A percentile compares a stretch with the other conserved stretches of the same genome.
Evolutionary conservation across 352 stramenopile genomes (phyloP).

Genomic region (Thalassiosira exigua): DNA sequence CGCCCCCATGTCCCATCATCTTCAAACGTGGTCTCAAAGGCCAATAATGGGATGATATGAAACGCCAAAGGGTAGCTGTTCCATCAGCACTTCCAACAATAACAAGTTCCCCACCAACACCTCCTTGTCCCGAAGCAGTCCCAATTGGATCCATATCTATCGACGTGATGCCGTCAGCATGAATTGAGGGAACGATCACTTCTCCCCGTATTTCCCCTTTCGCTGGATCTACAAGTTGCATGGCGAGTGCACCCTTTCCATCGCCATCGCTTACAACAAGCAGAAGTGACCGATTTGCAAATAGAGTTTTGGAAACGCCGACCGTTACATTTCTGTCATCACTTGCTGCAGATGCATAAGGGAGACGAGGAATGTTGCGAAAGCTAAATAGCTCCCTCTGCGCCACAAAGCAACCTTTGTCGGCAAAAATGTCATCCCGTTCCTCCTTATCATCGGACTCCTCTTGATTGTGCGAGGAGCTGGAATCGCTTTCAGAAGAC

Average conservation of each 20-base stretch:
- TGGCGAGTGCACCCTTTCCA: constrained; percentile 71
- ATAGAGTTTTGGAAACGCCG: constrained; percentile 82
- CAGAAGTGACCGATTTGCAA: constrained; percentile 79
- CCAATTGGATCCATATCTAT: constrained; percentile 85
- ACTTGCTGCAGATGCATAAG: constrained; percentile 54
- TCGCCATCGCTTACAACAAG: constrained; percentile 84
- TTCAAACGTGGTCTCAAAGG: constrained; percentile 77
- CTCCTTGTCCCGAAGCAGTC: constrained; percentile 78
- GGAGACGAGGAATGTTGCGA: constrained; percentile 77
- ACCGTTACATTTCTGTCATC: constrained; percentile 52
- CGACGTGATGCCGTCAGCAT: constrained; percentile 77
- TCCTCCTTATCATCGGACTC: constrained; percentile 22
- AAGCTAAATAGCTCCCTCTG: constrained; percentile 84
- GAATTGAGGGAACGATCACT: constrained; percentile 76
- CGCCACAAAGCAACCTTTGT: constrained; percentile 84
- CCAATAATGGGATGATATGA: constrained; percentile 85
- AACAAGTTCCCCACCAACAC: constrained; percentile 83
- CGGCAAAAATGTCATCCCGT: constrained; percentile 50
- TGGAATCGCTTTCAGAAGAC: constrained; percentile 55
- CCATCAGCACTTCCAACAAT: constrained; percentile 83
- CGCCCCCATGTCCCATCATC: constrained; percentile 73
- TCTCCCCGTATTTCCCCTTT: constrained; percentile 81
- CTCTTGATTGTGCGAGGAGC: constrained; percentile 41
- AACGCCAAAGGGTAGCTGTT: constrained; percentile 80
- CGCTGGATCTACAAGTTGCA: constrained; percentile 84